These are phyloP conservation scores for Ailanthus altissimus DNA, from an alignment of 345 rosid genomes.

Conservation along the genomic window DNA sequence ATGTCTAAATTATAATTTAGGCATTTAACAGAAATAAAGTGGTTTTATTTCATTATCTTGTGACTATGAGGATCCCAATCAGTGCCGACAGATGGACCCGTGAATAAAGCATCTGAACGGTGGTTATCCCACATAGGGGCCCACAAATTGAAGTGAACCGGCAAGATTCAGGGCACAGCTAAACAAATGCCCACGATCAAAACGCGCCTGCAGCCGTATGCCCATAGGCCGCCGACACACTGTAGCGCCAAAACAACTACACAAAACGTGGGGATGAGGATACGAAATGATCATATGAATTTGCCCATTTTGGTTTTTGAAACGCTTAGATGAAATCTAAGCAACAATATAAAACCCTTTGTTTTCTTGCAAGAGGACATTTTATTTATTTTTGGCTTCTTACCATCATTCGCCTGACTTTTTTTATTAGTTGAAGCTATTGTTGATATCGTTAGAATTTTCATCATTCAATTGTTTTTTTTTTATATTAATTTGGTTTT, in stretches of 20 bases:
- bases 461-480: too few species aligned
- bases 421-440: too few species aligned
- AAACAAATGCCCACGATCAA: background rate
- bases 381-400: too few species aligned
- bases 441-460: too few species aligned
- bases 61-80: too few species aligned
- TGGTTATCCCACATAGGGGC: background rate
- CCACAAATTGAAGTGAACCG: background rate
- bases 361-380: too few species aligned
- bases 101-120: background rate
- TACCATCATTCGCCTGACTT: too few species aligned
- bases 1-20: background rate
- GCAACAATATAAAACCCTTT: too few species aligned
- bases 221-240: background rate
- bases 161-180: background rate
- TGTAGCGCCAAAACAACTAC: background rate
- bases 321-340: too few species aligned
- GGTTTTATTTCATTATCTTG: background rate
- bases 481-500: too few species aligned
- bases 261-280: too few species aligned
- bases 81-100: background rate
- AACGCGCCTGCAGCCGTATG: background rate
- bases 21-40: background rate
- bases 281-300: too few species aligned
- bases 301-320: background rate